A percentile compares a stretch with the other conserved stretches of the same genome.
These are phyloP conservation scores for Penicillium atrosanguineum DNA, from an alignment of 495 filamentous ascomycete genomes.

Conservation along the genomic window DNA sequence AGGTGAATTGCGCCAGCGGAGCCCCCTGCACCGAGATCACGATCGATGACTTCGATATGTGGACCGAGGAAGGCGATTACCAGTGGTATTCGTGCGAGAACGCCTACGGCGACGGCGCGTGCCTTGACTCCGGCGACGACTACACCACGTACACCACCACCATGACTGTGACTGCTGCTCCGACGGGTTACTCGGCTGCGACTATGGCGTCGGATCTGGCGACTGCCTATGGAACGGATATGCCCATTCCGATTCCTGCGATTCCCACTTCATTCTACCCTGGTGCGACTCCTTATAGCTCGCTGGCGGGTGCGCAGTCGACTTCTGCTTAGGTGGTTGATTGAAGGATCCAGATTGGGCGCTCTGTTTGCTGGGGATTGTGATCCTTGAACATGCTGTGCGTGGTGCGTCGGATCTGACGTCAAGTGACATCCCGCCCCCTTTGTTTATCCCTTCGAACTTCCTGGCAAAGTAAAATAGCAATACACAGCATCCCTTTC, in stretches of 20 bases:
- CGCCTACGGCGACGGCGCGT: constrained; percentile 50
- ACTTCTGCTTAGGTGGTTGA: background rate
- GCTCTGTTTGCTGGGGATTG: background rate
- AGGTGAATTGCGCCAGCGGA: constrained; percentile 44
- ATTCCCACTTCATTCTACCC: constrained; percentile 56
- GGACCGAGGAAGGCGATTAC: constrained; percentile 50
- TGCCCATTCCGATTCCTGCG: constrained; percentile 52
- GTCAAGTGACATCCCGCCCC: no score
- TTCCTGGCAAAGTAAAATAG: no score
- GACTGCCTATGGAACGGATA: constrained; percentile 41
- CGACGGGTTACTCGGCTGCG: constrained; percentile 46
- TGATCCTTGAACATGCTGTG: background rate
- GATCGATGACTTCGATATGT: constrained; percentile 56
- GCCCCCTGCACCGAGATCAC: constrained; percentile 53
- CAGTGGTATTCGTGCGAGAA: constrained; percentile 49
- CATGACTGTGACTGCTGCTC: constrained; percentile 35
- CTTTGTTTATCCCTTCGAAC: no score
- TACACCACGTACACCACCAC: constrained; percentile 30
- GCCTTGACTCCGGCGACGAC: constrained; percentile 32
- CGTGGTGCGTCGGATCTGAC: background rate
- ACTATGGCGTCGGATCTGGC: constrained; percentile 48
- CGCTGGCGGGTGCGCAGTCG: constrained; percentile 16
- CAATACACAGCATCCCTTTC: no score
- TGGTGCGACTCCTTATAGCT: constrained; percentile 38
- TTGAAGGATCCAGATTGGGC: no score